Evolutionary conservation across 768 basidiomycete species (phyloP).

Genomic region (Cyclocybe aegerita): DNA sequence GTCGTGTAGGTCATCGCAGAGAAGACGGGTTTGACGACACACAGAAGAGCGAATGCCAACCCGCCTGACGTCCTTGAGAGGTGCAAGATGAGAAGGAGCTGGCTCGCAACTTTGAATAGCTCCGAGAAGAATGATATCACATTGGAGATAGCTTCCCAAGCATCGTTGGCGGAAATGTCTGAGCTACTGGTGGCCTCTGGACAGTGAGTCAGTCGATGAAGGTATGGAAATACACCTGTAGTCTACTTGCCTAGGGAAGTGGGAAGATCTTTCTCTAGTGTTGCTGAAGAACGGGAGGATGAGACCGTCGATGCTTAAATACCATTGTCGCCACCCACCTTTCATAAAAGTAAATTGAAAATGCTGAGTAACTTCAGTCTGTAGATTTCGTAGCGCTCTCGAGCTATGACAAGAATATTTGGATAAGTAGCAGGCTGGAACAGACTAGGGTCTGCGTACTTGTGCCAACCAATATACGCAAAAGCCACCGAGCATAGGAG

Average conservation of each 20-base stretch:
- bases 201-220: background rate
- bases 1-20: conserved; percentile 11
- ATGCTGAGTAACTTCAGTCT: conserved; percentile 17
- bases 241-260: conserved; percentile 19
- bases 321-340: conserved; percentile 10
- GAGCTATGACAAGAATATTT: conserved; percentile 8
- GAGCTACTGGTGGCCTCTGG: conserved; percentile 23
- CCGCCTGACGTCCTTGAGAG: conserved; percentile 30
- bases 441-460: conserved; percentile 11
- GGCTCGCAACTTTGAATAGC: conserved; percentile 21
- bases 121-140: conserved; percentile 21
- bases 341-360: conserved; percentile 28
- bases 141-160: conserved; percentile 25
- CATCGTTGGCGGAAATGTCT: conserved; percentile 14
- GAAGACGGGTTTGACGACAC: conserved; percentile 30
- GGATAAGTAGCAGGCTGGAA: background rate
- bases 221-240: background rate
- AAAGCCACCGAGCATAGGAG: conserved; percentile 16
- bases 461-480: conserved; percentile 21
- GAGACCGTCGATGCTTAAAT: background rate
- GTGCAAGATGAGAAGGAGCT: conserved; percentile 30
- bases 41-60: conserved; percentile 32
- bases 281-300: conserved; percentile 7
- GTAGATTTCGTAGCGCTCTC: conserved; percentile 8
- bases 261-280: conserved; percentile 21